phyloP scores from a whole-genome alignment of 495 filamentous ascomycete species.

The Penicillium coprophilum region DNA sequence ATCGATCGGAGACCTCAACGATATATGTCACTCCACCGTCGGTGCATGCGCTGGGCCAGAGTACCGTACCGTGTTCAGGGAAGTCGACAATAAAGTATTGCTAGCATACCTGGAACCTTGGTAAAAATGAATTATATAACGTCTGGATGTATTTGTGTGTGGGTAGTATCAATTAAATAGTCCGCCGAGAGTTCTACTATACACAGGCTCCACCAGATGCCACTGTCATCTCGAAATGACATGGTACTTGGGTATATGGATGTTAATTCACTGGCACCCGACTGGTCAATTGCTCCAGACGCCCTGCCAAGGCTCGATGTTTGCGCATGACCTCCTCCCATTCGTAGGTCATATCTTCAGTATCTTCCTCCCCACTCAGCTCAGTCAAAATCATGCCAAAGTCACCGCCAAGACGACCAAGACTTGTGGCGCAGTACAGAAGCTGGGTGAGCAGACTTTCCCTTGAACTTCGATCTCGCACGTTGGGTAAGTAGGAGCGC shows the following conservation, averaged over 20 bases:
- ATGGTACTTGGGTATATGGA: slow-evolving; percentile 5
- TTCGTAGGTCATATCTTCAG: slow-evolving; percentile 54
- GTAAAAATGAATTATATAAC: not conserved
- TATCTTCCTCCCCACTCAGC: slow-evolving; percentile 54
- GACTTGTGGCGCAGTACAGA: slow-evolving; percentile 89
- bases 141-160: not conserved
- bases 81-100: not conserved
- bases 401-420: slow-evolving; percentile 88
- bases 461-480: slow-evolving; percentile 71
- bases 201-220: not conserved
- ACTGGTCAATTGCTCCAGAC: slow-evolving; percentile 75
- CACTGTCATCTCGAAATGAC: not conserved
- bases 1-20: not conserved
- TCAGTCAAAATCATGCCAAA: slow-evolving; percentile 85
- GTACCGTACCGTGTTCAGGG: not conserved
- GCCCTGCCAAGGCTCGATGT: slow-evolving; percentile 81
- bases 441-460: slow-evolving; percentile 94
- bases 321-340: slow-evolving; percentile 93
- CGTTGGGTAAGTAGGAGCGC: slow-evolving; percentile 74
- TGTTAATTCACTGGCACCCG: slow-evolving; percentile 25
- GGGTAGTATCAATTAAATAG: not conserved
- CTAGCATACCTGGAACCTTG: not conserved
- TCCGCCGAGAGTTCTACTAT: not conserved
- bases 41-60: not conserved
- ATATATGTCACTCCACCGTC: not conserved